Base-by-base conservation (phyloP, 2,329 filamentous ascomycete species). In the Penicillium oxalicum region DNA sequence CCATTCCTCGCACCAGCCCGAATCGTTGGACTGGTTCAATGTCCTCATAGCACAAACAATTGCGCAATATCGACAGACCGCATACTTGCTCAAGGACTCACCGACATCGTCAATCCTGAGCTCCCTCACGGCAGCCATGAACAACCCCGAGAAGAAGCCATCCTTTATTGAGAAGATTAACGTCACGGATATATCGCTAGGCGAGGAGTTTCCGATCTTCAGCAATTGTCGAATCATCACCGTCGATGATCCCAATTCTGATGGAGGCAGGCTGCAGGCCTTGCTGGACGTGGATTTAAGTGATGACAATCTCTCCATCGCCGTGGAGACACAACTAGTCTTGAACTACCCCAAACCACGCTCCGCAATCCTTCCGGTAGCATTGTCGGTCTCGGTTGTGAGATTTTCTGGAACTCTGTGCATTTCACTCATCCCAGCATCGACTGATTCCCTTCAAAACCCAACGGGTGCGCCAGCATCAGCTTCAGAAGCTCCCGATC, bases 21-120 rank as follows among this genome's bases (percentile, higher is more conserved):
- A 98, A 70, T 94, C 88, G 49, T 72, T 98, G 52, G 93, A 98
- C 70, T 98, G 93, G 93, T 97, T 98, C 78, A 98, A 98, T 66
- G 93, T 98, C 26, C 77, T 98, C 47, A 84, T 97, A 44, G 93
- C 91, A 2, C 93, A 98, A 71, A 95, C 93, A 0, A 94, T 98
- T 56, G 91, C 93, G 0, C 93, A 98, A 68, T 88, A 97, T 61
- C 80, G 93, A 51, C 88, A 87, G 58, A 94, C 97, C 62, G 93
- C 93, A 2, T 87, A 94, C 60, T 84, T 93, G 55, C 87, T 97
- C 59, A 89, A 93, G 64, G 72, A 75, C 54, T 70, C 68, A 5
- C 70, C 70, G 2, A 71, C 69, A 4, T 69, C 71, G n/a, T 71
- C 70, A 0, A 94, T 98, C 36, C 79, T 98, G 28, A 85, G 80